Base-by-base conservation (phyloP, 352 stramenopile species). In the Phytophthora palmivora region DNA sequence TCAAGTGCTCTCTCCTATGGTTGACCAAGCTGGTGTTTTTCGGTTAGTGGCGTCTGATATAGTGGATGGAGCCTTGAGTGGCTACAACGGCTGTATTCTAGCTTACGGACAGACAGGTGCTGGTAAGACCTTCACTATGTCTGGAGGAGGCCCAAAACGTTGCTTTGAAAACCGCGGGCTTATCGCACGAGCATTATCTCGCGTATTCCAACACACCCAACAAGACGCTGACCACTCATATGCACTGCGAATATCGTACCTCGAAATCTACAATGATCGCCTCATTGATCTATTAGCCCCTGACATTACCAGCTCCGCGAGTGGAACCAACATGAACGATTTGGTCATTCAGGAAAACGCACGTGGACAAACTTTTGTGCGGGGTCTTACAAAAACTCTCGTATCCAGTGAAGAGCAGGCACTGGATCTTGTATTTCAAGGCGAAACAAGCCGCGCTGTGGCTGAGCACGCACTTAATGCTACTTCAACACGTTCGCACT, bases 241-340 rank as follows among this genome's bases (percentile, higher is more conserved):
- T 32, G 63, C 57, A 1, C 68, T 95, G 28, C 87, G 73, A 26
- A 81, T 89, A 33, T 92, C 78, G 18, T 96, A 92, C 63, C 70
- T 96, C n/a, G 87, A 96, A 60, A 88, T 97, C 7, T 96, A 96
- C 79, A 97, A 98, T 63, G 89, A 98, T 51, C 80, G 84, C 26
- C 55, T 96, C 11, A 92, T 82, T 52, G 91, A 97, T 68, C 59
- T 97, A 60, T 71, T 97, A n/a, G 79, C 67, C 8, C 36, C 49
- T 65, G 63, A 62, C 22, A 14, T 43, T 16, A 21, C 19, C 7
- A 58, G 7, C n/a, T 14, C 32, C 7, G 39, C 14, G 2, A 47
- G n/a, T n/a, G n/a, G 34, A 24, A 53, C 37, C 21, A 43, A 37
- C 3, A 38, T 37, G 10, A 69, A 79, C 18, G 71, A 88, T 4